Base-by-base conservation (phyloP, 345 rosid genomes). In the Hibiscus mutabilis region DNA sequence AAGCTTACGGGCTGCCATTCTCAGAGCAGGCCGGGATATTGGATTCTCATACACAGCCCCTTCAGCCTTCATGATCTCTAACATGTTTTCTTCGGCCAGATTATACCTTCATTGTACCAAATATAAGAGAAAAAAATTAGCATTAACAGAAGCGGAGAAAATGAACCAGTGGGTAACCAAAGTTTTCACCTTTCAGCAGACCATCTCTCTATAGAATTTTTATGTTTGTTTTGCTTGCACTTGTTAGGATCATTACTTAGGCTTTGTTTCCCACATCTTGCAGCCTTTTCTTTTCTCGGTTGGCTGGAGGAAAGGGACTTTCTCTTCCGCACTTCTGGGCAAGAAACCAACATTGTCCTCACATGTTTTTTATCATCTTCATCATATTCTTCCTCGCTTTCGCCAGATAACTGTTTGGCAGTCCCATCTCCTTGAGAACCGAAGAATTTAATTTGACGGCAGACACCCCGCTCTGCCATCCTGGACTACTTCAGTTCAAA, bases 21-120 rank as follows among this genome's bases (percentile, higher is more conserved):
- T 85, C 75, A 94, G 83, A 53, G 73, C 77, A 10, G 76, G 71
- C 60, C 97, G 81, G 12, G 94, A 70, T 71, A 94, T 76, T 71
- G 96, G 93, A 10, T 81, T 78, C 62, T 86, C 93, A 76, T 85
- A 83, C 21, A 80, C 79, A 76, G 97, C 97, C 56, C 89, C 88
- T 83, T 87, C 86, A 75, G 85, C 86, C 82, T 82, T 94, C 86
- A 94, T 35, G 58, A 94, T 77, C 59, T 91, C 91, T 49, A 84
- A 73, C 75, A 94, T 73, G n/a, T 75, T 72, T 78, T 85, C 76
- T 81, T 89, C 96, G 0, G 93, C 95, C 71, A 63, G 78, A 64
- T 77, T 84, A 81, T 84, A 83, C 91, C 98, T 94, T 76, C 77
- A 83, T 53, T 11, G 73, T 29, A 73, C 11, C 61, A 65, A 7